Evolutionary conservation across 345 rosid genomes (phyloP).

Genomic region (Eucalyptus erythrocorys): DNA sequence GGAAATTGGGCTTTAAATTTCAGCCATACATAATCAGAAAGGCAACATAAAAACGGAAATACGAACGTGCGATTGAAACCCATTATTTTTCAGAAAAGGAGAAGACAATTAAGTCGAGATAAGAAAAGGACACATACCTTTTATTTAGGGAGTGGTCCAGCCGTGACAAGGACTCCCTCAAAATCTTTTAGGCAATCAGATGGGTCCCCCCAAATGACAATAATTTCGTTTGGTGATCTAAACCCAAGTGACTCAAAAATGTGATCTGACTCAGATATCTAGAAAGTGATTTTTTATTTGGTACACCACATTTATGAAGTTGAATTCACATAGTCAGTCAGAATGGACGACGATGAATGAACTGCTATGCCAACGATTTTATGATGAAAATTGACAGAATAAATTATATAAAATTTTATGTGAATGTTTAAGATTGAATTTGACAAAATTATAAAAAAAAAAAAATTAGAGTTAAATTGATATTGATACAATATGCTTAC

Average conservation of each 20-base stretch:
- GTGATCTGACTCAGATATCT: neutral
- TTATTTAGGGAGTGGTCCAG: neutral
- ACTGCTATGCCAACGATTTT: fast-evolving
- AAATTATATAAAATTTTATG: fast-evolving
- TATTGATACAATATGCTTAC: neutral
- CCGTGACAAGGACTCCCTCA: neutral
- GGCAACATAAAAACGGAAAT: neutral
- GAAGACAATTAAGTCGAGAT: neutral
- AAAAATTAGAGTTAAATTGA: neutral
- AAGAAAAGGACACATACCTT: neutral
- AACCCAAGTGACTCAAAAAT: neutral
- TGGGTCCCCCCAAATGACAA: neutral
- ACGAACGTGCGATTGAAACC: neutral
- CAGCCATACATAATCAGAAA: neutral
- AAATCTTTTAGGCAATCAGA: neutral
- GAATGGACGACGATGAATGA: neutral
- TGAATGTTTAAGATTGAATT: neutral
- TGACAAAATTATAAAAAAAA: fast-evolving
- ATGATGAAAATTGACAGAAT: neutral
- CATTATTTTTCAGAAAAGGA: neutral
- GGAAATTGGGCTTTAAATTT: neutral
- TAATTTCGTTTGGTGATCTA: neutral
- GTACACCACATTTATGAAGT: neutral
- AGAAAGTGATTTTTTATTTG: neutral
- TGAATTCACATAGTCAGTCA: neutral